Base-by-base conservation (phyloP, 129 eudicot species). In the Flaveria trinervia region DNA sequence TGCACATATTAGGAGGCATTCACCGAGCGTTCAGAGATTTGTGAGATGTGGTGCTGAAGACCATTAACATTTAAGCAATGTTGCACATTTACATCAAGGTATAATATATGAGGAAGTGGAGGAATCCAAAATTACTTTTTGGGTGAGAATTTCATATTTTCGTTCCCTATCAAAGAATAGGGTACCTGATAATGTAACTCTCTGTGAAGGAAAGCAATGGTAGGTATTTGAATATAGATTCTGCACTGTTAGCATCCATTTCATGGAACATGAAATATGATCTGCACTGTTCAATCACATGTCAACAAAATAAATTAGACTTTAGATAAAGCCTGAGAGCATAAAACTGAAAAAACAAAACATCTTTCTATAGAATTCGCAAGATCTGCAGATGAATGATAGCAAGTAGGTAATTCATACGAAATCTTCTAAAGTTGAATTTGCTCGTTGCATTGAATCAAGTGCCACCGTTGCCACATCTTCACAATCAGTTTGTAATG, bases 191-290 rank as follows among this genome's bases (percentile, higher is more conserved):
- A 94, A 94, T 91, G 77, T 87, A 94, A 76, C 99, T 91, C 81
- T 94, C 99, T 18, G 93, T 78, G 81, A 94, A 94, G 73, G 93
- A 94, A 84, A 94, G 97, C 73, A 84, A 64, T 2, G 97, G 99
- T 52, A 94, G 72, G 75, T 91, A 81, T 86, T 79, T 89, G 86
- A 94, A 94, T 70, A 91, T 71, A 28, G 86, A 77, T 44, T 84
- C 91, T 4, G 90, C 91, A 79, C 79, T 82, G 76, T 78, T 80
- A 18, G 80, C 88, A 81, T 94, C 99, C 97, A 94, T 85, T 57
- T 82, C 82, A 67, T 94, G 99, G 81, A 94, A 94, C 99, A 94
- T 89, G 80, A 94, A 91, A 80, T 94, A 94, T 59, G 99, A 94
- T 81, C 97, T 91, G 89, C 93, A 89, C 99, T 94, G 96, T 61